Base-by-base conservation (phyloP, 2,329 filamentous ascomycete species). In the Cryphonectria radicalis region DNA sequence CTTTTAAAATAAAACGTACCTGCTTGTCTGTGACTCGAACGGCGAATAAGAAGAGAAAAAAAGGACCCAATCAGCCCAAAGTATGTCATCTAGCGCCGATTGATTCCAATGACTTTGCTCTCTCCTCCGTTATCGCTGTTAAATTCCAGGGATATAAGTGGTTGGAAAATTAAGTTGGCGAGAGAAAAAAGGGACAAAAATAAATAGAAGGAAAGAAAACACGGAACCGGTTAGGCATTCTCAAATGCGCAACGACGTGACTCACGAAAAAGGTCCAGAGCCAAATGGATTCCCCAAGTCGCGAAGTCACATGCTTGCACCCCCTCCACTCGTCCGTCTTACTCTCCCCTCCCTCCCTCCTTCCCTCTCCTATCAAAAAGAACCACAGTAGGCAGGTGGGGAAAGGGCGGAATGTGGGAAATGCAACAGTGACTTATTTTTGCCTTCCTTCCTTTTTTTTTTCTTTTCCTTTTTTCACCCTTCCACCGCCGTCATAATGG, bases 201-300 rank as follows among this genome's bases (percentile, higher is more conserved):
- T n/a, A 50, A 50, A 50, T n/a, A 5, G 11, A 17, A 1, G 13
- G 17, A 8, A 28, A 28, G 19, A 46, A 46, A 19, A 55, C 53
- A 55, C 53, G 53, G 13, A 28, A n/a, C 10, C n/a, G 46, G 46
- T n/a, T 28, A 57, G 53, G 2, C 53, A 35, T 19, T 35, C 32
- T 35, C 59, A 37, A 6, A 22, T 35, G 28, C 59, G 25, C 53
- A 57, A 17, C 32, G 25, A 66, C 64, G 64, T 66, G 76, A 78
- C 76, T 77, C 74, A 78, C 55, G n/a, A 22, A 50, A 50, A n/a
- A n/a, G 6, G 0, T 4, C 53, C 65, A 3, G 4, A 40, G 25
- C n/a, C 42, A 25, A 32, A 63, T 4, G 28, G 8, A 13, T 32
- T 14, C 28, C 43, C 40, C 13, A 17, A 28, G 55, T 67, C 65